Percentiles rank a stretch among this genome's conserved stretches.
Conservation (phyloP, 2,329 filamentous ascomycete genomes). For the Xylaria sp. region DNA sequence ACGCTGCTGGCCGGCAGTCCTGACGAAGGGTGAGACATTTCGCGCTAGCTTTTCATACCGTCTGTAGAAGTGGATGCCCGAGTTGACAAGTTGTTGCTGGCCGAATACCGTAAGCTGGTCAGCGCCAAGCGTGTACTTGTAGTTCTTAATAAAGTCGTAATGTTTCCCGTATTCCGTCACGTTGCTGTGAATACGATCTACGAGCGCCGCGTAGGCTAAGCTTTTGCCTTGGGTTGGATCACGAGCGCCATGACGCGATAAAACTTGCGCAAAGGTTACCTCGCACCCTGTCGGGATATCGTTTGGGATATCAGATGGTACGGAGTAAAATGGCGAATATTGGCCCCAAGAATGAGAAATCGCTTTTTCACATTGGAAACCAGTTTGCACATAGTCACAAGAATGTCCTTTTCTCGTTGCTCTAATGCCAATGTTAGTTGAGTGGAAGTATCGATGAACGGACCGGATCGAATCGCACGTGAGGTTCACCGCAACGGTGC, state of each 20-base stretch:
- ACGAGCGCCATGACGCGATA: constrained; percentile 85
- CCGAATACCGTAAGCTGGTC: constrained; percentile 74
- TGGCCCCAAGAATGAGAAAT: constrained; percentile 80
- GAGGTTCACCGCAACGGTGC: constrained; percentile 30
- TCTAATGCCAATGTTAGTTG: constrained; percentile 13
- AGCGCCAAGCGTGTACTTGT: constrained; percentile 71
- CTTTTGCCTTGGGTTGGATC: constrained; percentile 77
- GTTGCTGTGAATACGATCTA: constrained; percentile 67
- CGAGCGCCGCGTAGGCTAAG: constrained; percentile 63
- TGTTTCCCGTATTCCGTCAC: constrained; percentile 63
- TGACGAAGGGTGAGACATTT: constrained; percentile 68
- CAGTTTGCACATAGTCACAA: constrained; percentile 60
- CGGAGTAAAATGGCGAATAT: constrained; percentile 83
- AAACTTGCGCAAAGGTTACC: constrained; percentile 78
- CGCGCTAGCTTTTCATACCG: constrained; percentile 70
- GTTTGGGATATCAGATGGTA: constrained; percentile 67
- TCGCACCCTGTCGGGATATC: constrained; percentile 70
- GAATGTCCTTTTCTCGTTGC: constrained; percentile 34
- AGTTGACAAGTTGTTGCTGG: constrained; percentile 72
- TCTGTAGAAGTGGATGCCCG: constrained; percentile 75
- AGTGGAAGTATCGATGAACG: not conserved
- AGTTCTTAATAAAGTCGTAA: constrained; percentile 74
- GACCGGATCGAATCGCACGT: constrained; percentile 30
- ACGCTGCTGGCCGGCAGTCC: constrained; percentile 71
- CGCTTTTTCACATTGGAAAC: constrained; percentile 66